Evolutionary conservation across 495 filamentous ascomycete genomes (phyloP).

Genomic region (Lasiosphaeria hispida): DNA sequence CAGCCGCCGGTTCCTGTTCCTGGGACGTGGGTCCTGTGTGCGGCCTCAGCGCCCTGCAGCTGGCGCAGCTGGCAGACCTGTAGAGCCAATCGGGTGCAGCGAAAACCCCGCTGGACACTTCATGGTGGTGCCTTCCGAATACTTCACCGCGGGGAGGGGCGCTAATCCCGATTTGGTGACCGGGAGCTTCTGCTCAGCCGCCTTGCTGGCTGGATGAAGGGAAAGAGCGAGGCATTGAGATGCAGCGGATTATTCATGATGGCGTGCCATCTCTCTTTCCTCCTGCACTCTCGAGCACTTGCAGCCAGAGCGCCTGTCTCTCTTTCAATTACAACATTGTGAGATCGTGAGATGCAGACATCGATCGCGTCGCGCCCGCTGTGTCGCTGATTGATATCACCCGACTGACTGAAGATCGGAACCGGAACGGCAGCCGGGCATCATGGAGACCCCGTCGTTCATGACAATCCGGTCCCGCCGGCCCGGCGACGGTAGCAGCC

Average conservation of each 20-base stretch:
- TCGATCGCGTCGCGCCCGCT: no score
- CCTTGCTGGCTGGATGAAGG: neutral
- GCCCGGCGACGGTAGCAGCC: slow-evolving; percentile 38
- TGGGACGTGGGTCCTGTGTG: no score
- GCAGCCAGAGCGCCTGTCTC: no score
- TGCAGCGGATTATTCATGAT: neutral
- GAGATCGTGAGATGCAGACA: no score
- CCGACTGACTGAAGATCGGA: no score
- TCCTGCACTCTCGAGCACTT: no score
- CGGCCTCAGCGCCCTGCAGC: no score
- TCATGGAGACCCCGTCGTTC: slow-evolving; percentile 37
- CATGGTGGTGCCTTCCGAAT: slow-evolving; percentile 29
- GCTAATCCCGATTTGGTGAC: slow-evolving; percentile 34
- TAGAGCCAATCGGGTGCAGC: slow-evolving; percentile 5
- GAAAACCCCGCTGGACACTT: neutral
- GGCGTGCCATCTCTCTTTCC: neutral
- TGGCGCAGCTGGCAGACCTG: slow-evolving; percentile 3
- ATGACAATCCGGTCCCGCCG: slow-evolving; percentile 45
- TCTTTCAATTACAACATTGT: no score
- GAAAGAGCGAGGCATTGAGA: neutral
- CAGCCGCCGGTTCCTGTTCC: no score
- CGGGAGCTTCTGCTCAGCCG: slow-evolving; percentile 22
- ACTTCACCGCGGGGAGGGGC: slow-evolving; percentile 23
- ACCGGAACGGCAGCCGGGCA: neutral
- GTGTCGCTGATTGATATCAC: no score